These are phyloP conservation scores for Naegleria gruberi DNA, from an alignment of 208 protist species.

Conservation along the genomic window DNA sequence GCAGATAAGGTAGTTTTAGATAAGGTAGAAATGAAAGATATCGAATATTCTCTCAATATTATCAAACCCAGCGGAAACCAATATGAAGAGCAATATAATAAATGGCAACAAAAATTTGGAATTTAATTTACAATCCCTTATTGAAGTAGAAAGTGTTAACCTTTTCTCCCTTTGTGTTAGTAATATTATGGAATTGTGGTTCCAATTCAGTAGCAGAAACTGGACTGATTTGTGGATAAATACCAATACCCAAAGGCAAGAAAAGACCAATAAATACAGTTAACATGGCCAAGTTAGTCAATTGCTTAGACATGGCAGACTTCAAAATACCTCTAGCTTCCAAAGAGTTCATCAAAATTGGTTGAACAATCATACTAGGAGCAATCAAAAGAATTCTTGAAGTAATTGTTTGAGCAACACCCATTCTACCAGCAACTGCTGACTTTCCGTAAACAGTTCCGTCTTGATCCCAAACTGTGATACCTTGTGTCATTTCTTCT, in stretches of 20 bases:
- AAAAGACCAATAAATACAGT: neutral
- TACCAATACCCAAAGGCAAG: slow-evolving; percentile 14
- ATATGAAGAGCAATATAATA: neutral
- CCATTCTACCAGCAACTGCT: neutral
- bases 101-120: slow-evolving; percentile 19
- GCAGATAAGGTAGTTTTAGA: neutral
- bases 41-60: neutral
- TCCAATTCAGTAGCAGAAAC: neutral
- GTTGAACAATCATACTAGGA: slow-evolving; percentile 1
- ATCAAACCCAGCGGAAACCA: neutral
- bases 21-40: neutral
- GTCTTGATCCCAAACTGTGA: neutral
- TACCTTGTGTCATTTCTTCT: slow-evolving; percentile 1
- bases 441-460: neutral
- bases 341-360: neutral
- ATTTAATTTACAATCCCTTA: slow-evolving; percentile 20
- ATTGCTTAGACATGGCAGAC: neutral
- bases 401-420: slow-evolving; percentile 2
- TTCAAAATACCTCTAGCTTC: neutral
- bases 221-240: neutral
- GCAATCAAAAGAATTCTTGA: neutral
- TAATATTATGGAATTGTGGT: neutral
- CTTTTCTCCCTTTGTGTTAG: neutral
- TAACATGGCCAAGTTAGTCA: neutral
- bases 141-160: neutral